These are phyloP conservation scores for Fragaria nilgerrensis DNA, from an alignment of 306 rosid genomes.

Conservation along the genomic window DNA sequence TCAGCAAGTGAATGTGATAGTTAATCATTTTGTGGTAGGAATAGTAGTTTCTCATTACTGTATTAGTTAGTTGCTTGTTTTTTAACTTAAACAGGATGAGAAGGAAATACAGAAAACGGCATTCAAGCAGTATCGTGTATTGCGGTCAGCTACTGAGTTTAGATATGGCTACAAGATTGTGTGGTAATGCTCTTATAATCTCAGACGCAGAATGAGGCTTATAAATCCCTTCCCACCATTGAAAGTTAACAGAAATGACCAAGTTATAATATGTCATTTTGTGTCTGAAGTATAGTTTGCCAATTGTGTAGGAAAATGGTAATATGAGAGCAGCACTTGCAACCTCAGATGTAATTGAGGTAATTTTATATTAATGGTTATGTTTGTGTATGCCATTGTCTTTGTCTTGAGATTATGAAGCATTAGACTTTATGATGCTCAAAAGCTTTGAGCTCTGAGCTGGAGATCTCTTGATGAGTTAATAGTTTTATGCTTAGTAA, in stretches of 20 bases:
- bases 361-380: slow-evolving; percentile 16
- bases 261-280: not conserved
- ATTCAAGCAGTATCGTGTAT: slow-evolving; percentile 61
- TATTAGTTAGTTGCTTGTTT: slow-evolving; percentile 16
- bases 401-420: not conserved
- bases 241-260: not conserved
- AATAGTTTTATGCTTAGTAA: not conserved
- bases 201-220: not conserved
- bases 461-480: not conserved
- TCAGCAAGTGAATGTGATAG: not conserved
- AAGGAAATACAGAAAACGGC: slow-evolving; percentile 92
- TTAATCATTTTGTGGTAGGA: not conserved
- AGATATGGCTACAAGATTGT: slow-evolving; percentile 95
- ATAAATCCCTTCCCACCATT: not conserved
- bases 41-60: not conserved
- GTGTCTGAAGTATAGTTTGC: not conserved
- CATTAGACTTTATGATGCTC: not conserved
- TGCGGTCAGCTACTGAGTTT: slow-evolving; percentile 74
- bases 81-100: slow-evolving; percentile 65
- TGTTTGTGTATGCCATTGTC: not conserved
- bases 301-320: slow-evolving; percentile 59
- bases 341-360: slow-evolving; percentile 81
- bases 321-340: slow-evolving; percentile 77
- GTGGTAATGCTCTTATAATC: slow-evolving; percentile 54
- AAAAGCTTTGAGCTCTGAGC: not conserved